Evolutionary conservation across 345 rosid species (phyloP).

Genomic region (Syzygium grande): DNA sequence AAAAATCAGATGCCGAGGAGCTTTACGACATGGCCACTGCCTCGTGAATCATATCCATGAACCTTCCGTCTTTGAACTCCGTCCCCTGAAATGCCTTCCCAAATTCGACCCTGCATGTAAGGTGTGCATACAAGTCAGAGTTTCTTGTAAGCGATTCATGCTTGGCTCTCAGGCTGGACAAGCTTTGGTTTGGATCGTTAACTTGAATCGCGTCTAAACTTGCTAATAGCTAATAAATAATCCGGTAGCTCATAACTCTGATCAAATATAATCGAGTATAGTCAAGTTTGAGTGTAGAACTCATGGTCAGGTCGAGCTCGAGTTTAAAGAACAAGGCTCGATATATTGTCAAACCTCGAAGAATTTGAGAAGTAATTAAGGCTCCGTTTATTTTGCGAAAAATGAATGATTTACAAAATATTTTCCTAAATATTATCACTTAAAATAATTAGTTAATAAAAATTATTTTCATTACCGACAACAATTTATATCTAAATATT

Average conservation of each 20-base stretch:
- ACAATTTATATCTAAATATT: too few species aligned
- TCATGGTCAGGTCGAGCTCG: neutral
- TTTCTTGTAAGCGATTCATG: neutral
- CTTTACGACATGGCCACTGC: neutral
- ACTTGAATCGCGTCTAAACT: neutral
- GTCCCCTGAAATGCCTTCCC: neutral
- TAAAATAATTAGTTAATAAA: too few species aligned
- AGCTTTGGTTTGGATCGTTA: neutral
- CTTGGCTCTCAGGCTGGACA: neutral
- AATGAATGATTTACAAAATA: too few species aligned
- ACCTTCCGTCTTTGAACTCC: neutral
- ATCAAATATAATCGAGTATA: too few species aligned
- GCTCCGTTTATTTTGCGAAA: too few species aligned
- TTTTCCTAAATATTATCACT: too few species aligned
- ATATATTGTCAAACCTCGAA: neutral
- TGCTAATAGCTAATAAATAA: neutral
- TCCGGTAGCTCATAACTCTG: neutral
- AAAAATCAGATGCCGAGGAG: neutral
- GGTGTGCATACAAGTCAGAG: neutral
- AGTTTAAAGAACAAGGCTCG: neutral
- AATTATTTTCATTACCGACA: too few species aligned
- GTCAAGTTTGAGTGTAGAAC: neutral
- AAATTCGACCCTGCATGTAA: neutral
- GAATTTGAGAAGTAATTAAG: neutral
- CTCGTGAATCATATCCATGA: neutral